Conservation (phyloP, 306 rosid species). For the Cyamopsis tetragonoloba region DNA sequence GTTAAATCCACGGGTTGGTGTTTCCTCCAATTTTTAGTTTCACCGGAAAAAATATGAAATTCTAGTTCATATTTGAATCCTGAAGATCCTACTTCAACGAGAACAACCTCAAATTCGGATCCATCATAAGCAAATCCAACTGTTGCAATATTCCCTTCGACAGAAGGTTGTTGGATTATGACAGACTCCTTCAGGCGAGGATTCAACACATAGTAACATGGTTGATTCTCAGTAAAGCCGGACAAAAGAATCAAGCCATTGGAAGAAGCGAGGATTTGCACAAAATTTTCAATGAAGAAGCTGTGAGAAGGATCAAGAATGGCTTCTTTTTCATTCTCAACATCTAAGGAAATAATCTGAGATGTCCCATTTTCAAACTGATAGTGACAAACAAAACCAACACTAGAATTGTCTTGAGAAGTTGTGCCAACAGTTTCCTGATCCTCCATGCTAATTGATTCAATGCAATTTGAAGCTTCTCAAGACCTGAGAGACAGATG, state of each 20-base stretch:
- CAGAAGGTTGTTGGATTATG: slow-evolving; percentile 13
- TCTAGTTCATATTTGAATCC: background rate
- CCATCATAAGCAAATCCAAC: slow-evolving; percentile 35
- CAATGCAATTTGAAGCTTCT: slow-evolving; percentile 4
- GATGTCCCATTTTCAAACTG: slow-evolving; percentile 40
- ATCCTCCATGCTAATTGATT: slow-evolving; percentile 21
- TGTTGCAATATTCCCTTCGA: background rate
- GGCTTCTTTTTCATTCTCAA: background rate
- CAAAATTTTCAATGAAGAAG: slow-evolving; percentile 34
- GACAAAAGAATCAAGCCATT: slow-evolving; percentile 34
- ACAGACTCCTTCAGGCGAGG: slow-evolving; percentile 11
- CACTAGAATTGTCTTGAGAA: slow-evolving; percentile 1
- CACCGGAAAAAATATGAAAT: slow-evolving; percentile 31
- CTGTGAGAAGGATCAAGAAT: slow-evolving; percentile 7
- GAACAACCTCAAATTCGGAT: slow-evolving; percentile 26
- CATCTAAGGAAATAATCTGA: slow-evolving; percentile 28
- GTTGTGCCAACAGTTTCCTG: background rate
- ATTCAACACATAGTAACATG: slow-evolving; percentile 32
- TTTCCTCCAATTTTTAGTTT: slow-evolving; percentile 16
- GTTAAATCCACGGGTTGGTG: slow-evolving; percentile 1
- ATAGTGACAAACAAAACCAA: slow-evolving; percentile 34
- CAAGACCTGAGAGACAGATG: background rate
- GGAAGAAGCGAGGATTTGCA: slow-evolving; percentile 33
- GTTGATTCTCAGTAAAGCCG: slow-evolving; percentile 11
- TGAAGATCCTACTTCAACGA: slow-evolving; percentile 26